Base-by-base conservation (phyloP, 1,284 basidiomycete species). In the Cutaneotrichosporon sp. region DNA sequence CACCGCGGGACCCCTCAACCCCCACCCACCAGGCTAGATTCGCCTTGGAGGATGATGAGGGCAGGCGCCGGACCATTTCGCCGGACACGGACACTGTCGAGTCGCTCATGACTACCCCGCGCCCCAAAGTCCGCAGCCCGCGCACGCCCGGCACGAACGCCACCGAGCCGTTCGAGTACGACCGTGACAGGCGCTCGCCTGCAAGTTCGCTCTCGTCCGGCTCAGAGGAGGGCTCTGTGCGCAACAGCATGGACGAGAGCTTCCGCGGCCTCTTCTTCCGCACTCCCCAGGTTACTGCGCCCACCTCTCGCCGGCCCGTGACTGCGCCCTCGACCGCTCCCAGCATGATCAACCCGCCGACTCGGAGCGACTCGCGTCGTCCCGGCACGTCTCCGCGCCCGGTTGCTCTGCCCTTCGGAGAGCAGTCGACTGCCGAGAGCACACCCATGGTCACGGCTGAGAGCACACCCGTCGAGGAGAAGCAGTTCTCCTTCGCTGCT, bases 221-320 rank as follows among this genome's bases (percentile, higher is more conserved):
- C 27, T 60, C 58, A 2, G 64, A 63, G 45, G 38, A 50, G 25
- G 52, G 55, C 2, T 62, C 60, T 7, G 16, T 60, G 42, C 60
- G 60, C 43, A 58, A 54, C 18, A 67, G 62, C 38, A 22, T 67
- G 9, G 66, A 67, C 38, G 66, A 62, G 33, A 58, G 42, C 42
- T 61, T 60, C 25, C 60, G 74, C 64, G 73, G 72, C 9, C 61
- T 78, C 14, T 78, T 78, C 69, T 78, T 75, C 66, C 71, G 74
- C 11, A 74, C 76, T 3, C 76, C 76, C 2, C 33, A 53, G 33
- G 34, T 53, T 27, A 14, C 33, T 2, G 34, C 51, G 1, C 34
- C 51, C 3, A 25, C 20, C 6, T 9, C 33, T 4, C 33, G 34
- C 22, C 51, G 51, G 34, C 51, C 51, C 1, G 14, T 36, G 20